A percentile compares a stretch with the other conserved stretches of the same genome.
phyloP scores from a whole-genome alignment of 768 basidiomycete species.

The Panaeolus cyanescens region DNA sequence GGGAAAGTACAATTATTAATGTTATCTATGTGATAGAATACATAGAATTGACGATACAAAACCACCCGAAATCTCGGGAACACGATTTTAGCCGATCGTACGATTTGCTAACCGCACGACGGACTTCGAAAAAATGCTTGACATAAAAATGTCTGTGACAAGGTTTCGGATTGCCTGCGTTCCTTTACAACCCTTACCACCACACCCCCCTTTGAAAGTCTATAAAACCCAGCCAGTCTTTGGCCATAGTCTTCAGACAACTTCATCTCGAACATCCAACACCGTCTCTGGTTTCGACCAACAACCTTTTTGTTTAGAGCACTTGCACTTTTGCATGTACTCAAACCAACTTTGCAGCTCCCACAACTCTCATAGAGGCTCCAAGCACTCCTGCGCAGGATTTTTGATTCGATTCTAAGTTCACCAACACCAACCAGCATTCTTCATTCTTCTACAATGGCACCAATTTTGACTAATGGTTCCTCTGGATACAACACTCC shows the following conservation, averaged over 20 bases:
- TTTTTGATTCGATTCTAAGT: conserved; percentile 55
- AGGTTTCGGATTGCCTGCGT: neutral
- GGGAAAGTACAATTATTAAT: neutral
- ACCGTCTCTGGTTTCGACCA: conserved; percentile 14
- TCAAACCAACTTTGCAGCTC: conserved; percentile 89
- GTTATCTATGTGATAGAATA: neutral
- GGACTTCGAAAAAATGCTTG: conserved; percentile 4
- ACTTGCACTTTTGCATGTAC: conserved; percentile 80
- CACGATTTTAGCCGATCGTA: conserved; percentile 2
- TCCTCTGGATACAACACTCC: conserved; percentile 77
- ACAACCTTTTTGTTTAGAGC: conserved; percentile 24
- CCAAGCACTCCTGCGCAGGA: conserved; percentile 77
- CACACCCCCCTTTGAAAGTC: conserved; percentile 8
- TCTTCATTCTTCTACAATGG: conserved; percentile 42
- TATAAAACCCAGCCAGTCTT: conserved; percentile 16
- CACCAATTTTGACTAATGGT: conserved; percentile 43
- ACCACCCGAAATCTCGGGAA: neutral
- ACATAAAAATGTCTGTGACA: conserved; percentile 4
- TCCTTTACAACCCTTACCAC: conserved; percentile 25
- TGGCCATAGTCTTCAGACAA: conserved; percentile 6
- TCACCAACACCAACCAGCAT: conserved; percentile 28
- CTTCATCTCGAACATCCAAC: conserved; percentile 1
- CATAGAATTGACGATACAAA: neutral
- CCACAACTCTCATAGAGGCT: conserved; percentile 88
- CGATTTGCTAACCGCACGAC: conserved; percentile 1